phyloP scores from a whole-genome alignment of 306 rosid genomes.

The Vachellia pachyceras region DNA sequence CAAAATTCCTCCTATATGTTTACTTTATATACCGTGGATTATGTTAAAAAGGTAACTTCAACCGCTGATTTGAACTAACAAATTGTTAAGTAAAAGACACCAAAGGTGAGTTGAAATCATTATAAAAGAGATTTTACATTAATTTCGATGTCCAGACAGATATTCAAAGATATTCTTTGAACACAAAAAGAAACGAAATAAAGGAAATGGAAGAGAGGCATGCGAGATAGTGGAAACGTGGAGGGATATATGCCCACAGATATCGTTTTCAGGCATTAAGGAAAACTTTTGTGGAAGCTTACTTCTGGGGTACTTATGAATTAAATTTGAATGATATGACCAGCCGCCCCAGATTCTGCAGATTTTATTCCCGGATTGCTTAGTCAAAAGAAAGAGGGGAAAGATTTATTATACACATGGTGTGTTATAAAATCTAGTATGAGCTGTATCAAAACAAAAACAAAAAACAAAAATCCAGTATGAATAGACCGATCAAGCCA shows the following conservation, averaged over 20 bases:
- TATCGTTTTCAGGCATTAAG: neutral
- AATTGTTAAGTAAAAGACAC: too few species aligned
- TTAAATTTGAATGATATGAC: neutral
- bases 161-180: neutral
- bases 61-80: too few species aligned
- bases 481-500: too few species aligned
- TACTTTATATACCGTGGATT: too few species aligned
- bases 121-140: neutral
- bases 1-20: too few species aligned
- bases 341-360: conserved; percentile 34
- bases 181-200: neutral
- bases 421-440: too few species aligned
- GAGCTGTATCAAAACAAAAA: too few species aligned
- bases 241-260: neutral
- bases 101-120: neutral
- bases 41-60: too few species aligned
- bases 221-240: neutral
- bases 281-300: neutral
- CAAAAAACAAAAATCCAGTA: too few species aligned
- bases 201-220: neutral
- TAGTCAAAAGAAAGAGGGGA: neutral
- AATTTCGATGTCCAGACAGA: neutral
- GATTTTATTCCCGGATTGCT: neutral
- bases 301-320: neutral
- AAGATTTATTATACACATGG: neutral